phyloP scores from a whole-genome alignment of 768 basidiomycete genomes.

The Pulveroboletus frians region DNA sequence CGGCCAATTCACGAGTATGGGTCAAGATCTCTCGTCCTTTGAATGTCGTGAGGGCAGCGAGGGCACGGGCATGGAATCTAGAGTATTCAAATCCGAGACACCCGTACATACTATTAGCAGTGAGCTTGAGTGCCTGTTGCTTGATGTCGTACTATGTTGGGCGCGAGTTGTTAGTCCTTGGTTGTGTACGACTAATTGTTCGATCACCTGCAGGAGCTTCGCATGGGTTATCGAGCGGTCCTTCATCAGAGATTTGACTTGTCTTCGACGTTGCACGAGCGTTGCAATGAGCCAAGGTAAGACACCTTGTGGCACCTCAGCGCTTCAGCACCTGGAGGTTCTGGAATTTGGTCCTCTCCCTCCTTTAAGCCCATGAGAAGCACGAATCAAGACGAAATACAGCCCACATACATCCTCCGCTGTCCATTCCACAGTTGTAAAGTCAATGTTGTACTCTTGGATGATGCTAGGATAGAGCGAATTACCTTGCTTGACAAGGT shows the following conservation, averaged over 20 bases:
- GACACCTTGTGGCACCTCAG: constrained; percentile 76
- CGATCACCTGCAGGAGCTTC: constrained; percentile 73
- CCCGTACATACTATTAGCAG: constrained; percentile 99
- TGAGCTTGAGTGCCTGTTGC: constrained; percentile 94
- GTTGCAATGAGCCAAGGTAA: constrained; percentile 98
- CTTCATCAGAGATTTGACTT: constrained; percentile 95
- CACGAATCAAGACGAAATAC: background rate
- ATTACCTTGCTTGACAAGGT: too few species aligned
- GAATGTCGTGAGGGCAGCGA: constrained; percentile 96
- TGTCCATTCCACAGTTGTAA: constrained; percentile 84
- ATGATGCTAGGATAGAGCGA: constrained; percentile 88
- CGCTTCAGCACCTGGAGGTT: constrained; percentile 72
- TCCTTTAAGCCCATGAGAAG: constrained; percentile 30
- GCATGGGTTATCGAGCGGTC: constrained; percentile 66
- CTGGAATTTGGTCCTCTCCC: constrained; percentile 82
- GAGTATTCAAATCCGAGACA: constrained; percentile 98
- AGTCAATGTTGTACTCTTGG: constrained; percentile 99
- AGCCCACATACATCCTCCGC: constrained; percentile 46
- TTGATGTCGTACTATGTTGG: constrained; percentile 83
- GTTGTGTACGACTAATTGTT: background rate
- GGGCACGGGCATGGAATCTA: constrained; percentile 90
- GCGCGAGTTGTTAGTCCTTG: background rate
- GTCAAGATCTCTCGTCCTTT: constrained; percentile 97
- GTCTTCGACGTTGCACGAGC: constrained; percentile 81
- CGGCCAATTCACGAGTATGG: constrained; percentile 87